A percentile compares a stretch with the other conserved stretches of the same genome.
These are phyloP conservation scores for Cytospora chrysosperma DNA, from an alignment of 2,329 filamentous ascomycete genomes.

Conservation along the genomic window DNA sequence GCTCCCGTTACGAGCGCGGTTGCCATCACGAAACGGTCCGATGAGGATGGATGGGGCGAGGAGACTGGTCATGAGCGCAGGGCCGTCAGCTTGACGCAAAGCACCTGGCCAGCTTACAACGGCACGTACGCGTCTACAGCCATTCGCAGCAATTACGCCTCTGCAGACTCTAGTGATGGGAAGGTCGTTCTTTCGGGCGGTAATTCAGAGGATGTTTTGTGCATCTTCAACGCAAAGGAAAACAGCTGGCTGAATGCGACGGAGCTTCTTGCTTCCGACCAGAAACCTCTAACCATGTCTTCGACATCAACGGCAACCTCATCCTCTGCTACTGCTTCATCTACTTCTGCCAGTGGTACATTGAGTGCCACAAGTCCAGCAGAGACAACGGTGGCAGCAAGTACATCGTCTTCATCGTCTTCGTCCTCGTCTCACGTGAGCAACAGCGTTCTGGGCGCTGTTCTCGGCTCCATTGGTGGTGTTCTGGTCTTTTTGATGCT, in stretches of 20 bases:
- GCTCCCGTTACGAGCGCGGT: conserved; percentile 47
- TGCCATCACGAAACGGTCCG: conserved; percentile 36
- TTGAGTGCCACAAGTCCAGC: conserved; percentile 29
- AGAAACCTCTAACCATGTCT: conserved; percentile 37
- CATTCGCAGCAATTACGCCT: conserved; percentile 65
- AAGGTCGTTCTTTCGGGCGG: conserved; percentile 79
- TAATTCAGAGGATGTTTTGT: conserved; percentile 62
- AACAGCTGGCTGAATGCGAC: conserved; percentile 80
- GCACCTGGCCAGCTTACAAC: conserved; percentile 78
- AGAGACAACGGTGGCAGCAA: conserved; percentile 29
- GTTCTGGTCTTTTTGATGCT: conserved; percentile 68
- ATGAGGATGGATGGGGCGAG: conserved; percentile 8
- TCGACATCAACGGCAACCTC: conserved; percentile 36
- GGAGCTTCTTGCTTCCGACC: conserved; percentile 53
- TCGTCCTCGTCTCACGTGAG: conserved; percentile 33
- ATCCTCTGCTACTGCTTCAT: conserved; percentile 27
- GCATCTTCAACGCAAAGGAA: conserved; percentile 71
- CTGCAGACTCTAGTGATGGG: conserved; percentile 66
- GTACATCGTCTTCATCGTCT: conserved; percentile 27
- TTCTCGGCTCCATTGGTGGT: conserved; percentile 77
- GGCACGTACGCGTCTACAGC: conserved; percentile 65
- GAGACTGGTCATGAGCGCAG: not conserved
- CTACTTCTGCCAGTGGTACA: conserved; percentile 34
- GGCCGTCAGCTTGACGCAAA: conserved; percentile 49
- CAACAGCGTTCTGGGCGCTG: conserved; percentile 71